Evolutionary conservation across 495 filamentous ascomycete genomes (phyloP).

Genomic region (Cladorrhinum samala): DNA sequence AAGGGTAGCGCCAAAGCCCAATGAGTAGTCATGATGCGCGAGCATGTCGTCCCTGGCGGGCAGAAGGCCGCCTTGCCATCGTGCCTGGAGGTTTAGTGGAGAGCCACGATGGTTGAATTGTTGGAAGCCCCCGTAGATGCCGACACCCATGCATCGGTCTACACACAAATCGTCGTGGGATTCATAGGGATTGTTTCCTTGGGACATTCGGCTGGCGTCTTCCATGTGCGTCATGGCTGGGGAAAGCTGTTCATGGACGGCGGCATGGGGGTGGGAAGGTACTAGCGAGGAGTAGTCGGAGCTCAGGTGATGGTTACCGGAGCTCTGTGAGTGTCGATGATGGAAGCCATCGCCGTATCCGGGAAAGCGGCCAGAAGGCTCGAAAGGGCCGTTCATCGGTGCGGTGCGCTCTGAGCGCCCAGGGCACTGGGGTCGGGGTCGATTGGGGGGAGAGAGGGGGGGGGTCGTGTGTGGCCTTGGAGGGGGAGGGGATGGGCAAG

Average conservation of each 20-base stretch:
- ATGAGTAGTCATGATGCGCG: slow-evolving; percentile 6
- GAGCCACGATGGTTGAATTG: slow-evolving; percentile 25
- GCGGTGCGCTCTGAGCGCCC: slow-evolving; percentile 4
- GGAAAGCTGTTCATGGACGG: not conserved
- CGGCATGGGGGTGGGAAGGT: not conserved
- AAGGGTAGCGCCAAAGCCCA: not conserved
- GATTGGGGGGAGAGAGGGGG: not conserved
- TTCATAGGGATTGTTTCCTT: slow-evolving; percentile 9
- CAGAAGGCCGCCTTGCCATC: slow-evolving; percentile 12
- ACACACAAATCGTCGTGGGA: slow-evolving; percentile 41
- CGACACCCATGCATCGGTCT: slow-evolving; percentile 31
- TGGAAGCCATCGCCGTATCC: slow-evolving; percentile 16
- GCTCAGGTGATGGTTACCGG: slow-evolving; percentile 5
- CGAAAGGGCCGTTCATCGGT: slow-evolving; percentile 22
- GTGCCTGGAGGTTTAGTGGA: slow-evolving; percentile 7
- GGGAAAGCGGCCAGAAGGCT: slow-evolving; percentile 13
- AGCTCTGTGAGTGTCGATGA: slow-evolving; percentile 18
- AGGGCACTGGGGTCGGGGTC: not conserved
- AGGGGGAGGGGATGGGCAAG: not conserved
- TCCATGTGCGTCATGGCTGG: not conserved
- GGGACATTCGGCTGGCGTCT: slow-evolving; percentile 7
- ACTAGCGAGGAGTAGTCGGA: slow-evolving; percentile 12
- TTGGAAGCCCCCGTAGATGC: slow-evolving; percentile 29
- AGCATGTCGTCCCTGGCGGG: slow-evolving; percentile 2
- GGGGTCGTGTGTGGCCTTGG: not conserved